Conservation (phyloP, 371 early-diverging fungal species). For the Mortierella sp. region DNA sequence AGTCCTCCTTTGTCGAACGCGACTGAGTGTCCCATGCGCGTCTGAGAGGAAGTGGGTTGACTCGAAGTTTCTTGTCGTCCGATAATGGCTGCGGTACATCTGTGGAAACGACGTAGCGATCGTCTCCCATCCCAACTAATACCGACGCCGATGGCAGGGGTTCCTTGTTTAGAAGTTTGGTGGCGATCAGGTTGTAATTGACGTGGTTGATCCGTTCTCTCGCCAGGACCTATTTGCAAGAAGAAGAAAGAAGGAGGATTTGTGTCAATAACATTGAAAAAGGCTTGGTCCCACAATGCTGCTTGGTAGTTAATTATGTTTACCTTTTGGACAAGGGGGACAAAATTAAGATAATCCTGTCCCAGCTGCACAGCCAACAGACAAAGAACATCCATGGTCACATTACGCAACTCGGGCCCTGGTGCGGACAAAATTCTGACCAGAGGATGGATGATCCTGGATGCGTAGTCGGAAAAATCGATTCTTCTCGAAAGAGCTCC, state of each 20-base stretch:
- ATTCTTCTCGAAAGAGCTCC: conserved; percentile 86
- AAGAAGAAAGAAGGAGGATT: not conserved
- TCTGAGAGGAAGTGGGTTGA: conserved; percentile 90
- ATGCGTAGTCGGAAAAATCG: conserved; percentile 91
- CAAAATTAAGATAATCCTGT: conserved; percentile 90
- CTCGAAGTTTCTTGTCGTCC: conserved; percentile 77
- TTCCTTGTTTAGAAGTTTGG: conserved; percentile 37
- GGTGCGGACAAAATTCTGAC: conserved; percentile 80
- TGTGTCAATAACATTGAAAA: not conserved
- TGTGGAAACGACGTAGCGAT: conserved; percentile 47
- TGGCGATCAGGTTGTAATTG: conserved; percentile 39
- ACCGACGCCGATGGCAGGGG: conserved; percentile 40
- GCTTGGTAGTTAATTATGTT: not conserved
- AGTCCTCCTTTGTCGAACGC: conserved; percentile 93
- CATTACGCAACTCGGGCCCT: conserved; percentile 72
- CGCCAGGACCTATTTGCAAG: conserved; percentile 16
- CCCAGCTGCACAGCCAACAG: conserved; percentile 89
- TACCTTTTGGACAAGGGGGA: conserved; percentile 90
- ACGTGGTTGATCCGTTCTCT: conserved; percentile 32
- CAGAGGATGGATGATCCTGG: conserved; percentile 92
- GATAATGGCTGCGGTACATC: conserved; percentile 52
- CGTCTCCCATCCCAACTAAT: conserved; percentile 54
- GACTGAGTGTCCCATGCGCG: conserved; percentile 95
- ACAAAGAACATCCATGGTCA: conserved; percentile 88
- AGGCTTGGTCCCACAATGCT: too few relatives aligned